Evolutionary conservation across 768 basidiomycete species (phyloP), one percentile per base, ranked within the genome.

Genomic region (Rickenella mellea): DNA sequence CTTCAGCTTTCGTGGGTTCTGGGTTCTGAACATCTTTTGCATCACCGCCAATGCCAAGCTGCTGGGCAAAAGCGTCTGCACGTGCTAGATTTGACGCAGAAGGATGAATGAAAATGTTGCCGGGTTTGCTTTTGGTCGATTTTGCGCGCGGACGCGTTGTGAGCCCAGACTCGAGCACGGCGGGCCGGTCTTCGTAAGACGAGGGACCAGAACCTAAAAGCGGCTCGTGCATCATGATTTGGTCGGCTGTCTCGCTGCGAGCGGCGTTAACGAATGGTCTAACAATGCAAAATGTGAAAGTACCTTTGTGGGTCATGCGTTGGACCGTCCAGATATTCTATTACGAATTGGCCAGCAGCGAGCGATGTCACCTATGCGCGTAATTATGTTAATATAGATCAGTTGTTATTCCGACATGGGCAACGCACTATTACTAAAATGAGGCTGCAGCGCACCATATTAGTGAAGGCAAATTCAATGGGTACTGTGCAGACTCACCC

Each of bases 31-130:
- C 72, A 19, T 63, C 61, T 27, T 77, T 72, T 6, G 73, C 70
- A 44, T 71, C 67, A 17, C 68, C 64, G 3, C 57, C 57, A 14
- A 79, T 46, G 19, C 77, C 80, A 25, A 78, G 59, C 50, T 75
- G 68, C 35, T 72, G 55, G 0, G 77, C 77, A n/a, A 60, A 67
- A 7, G 72, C 76, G 45, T 83, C 80, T 2, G 80, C 80, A 27
- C 80, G 76, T 5, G 78, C 78, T 47, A 80, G 51, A 52, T 80
- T 81, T 27, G 78, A 80, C 31, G 77, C 56, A 31, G 57, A 58
- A 2, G 82, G 80, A 50, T 82, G 79, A 39, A 82, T 80, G 50
- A 74, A 75, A 39, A 82, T 75, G 27, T 54, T 60, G 9, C 45
- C 50, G 3, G 50, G 50, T 41, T 71, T 71, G 2, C 79, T 77